Evolutionary conservation across 2,329 filamentous ascomycete genomes (phyloP).

Genomic region (Microthyrium microscopicum): DNA sequence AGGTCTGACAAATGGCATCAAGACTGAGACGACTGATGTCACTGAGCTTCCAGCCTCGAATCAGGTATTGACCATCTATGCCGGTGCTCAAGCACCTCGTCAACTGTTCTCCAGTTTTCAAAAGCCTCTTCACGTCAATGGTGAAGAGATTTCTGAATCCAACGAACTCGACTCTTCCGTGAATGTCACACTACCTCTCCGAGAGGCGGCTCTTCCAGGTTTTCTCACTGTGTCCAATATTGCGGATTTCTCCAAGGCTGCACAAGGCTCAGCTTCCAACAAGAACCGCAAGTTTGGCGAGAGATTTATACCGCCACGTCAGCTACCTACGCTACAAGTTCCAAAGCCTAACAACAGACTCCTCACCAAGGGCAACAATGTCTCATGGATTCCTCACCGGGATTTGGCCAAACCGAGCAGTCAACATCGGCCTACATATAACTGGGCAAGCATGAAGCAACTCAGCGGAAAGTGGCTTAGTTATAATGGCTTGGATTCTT

Average conservation of each 20-base stretch:
- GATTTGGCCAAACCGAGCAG: slow-evolving; percentile 30
- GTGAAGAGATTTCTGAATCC: slow-evolving; percentile 17
- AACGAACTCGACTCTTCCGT: slow-evolving; percentile 23
- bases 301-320: slow-evolving; percentile 51
- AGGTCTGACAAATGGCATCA: not conserved
- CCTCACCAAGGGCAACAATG: slow-evolving; percentile 32
- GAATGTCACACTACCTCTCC: slow-evolving; percentile 33
- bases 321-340: slow-evolving; percentile 48
- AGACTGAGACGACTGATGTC: not conserved
- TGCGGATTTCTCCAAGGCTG: slow-evolving; percentile 31
- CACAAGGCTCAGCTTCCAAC: slow-evolving; percentile 30
- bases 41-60: not conserved
- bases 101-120: slow-evolving; percentile 80
- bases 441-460: slow-evolving; percentile 51
- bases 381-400: slow-evolving; percentile 36
- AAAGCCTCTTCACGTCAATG: slow-evolving; percentile 22
- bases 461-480: slow-evolving; percentile 49
- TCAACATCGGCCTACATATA: slow-evolving; percentile 20
- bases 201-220: slow-evolving; percentile 52
- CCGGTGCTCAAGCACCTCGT: slow-evolving; percentile 54
- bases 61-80: slow-evolving; percentile 59
- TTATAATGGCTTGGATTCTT: slow-evolving; percentile 32
- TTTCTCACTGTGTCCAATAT: slow-evolving; percentile 57
- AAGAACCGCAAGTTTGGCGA: slow-evolving; percentile 52
- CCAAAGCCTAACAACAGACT: slow-evolving; percentile 50